Evolutionary conservation across 345 rosid species (phyloP).

Genomic region (Lumnitzera littorea): DNA sequence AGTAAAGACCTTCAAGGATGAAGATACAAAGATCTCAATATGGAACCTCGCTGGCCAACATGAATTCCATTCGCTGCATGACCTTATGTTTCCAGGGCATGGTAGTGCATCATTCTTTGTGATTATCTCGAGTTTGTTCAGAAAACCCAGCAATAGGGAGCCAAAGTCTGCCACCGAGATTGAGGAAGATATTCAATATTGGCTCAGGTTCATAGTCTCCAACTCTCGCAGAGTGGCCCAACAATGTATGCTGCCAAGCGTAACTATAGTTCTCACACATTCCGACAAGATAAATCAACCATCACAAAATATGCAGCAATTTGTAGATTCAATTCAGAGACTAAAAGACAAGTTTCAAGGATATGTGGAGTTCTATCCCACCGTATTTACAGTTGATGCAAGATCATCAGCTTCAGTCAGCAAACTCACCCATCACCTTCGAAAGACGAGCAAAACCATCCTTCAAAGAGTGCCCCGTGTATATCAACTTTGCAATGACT

Average conservation of each 20-base stretch:
- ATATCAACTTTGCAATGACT: constrained; percentile 85
- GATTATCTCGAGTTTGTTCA: constrained; percentile 71
- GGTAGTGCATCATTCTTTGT: constrained; percentile 79
- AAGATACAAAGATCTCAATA: constrained; percentile 70
- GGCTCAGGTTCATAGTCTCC: constrained; percentile 86
- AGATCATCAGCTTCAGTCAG: constrained; percentile 79
- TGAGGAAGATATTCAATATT: constrained; percentile 83
- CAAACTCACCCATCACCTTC: constrained; percentile 64
- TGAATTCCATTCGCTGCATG: constrained; percentile 78
- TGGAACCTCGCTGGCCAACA: constrained; percentile 97
- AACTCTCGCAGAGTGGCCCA: constrained; percentile 67
- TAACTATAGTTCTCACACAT: constrained; percentile 74
- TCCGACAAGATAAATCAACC: constrained; percentile 56
- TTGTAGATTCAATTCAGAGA: constrained; percentile 52
- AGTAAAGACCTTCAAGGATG: constrained; percentile 72
- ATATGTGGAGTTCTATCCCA: constrained; percentile 70
- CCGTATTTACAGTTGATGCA: constrained; percentile 87
- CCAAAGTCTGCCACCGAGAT: constrained; percentile 66
- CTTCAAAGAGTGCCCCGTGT: constrained; percentile 83
- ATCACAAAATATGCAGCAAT: constrained; percentile 49
- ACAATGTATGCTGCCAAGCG: constrained; percentile 79
- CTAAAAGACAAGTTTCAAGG: constrained; percentile 69
- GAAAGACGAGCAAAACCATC: constrained; percentile 61
- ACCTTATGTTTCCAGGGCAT: constrained; percentile 87
- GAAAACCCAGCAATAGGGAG: constrained; percentile 74